Evolutionary conservation across 2,329 filamentous ascomycete species (phyloP).

Genomic region (Penicillium sp.): DNA sequence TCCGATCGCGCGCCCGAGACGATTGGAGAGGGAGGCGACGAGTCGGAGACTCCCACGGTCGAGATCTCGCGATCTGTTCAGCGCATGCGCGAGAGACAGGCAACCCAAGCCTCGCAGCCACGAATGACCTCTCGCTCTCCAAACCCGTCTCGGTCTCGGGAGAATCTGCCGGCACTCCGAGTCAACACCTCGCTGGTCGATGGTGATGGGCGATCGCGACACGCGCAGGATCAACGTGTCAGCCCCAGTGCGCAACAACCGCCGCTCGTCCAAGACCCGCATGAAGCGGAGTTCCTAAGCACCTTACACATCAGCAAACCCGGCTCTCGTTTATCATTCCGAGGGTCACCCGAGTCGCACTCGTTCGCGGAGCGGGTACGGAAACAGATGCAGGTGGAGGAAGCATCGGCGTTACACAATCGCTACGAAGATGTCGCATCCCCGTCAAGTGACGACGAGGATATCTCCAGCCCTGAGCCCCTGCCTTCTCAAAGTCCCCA

Average conservation of each 20-base stretch:
- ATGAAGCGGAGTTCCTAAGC: conserved; percentile 37
- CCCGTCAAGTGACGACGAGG: conserved; percentile 22
- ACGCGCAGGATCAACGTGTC: conserved; percentile 11
- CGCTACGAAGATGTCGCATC: conserved; percentile 33
- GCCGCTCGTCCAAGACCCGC: conserved; percentile 30
- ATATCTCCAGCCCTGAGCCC: conserved; percentile 15
- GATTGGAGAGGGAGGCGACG: conserved; percentile 89
- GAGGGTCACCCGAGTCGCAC: conserved; percentile 37
- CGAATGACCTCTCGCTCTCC: conserved; percentile 8
- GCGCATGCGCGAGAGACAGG: conserved; percentile 23
- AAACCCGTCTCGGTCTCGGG: conserved; percentile 16
- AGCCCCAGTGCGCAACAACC: conserved; percentile 23
- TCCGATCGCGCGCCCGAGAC: conserved; percentile 66
- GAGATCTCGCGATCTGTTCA: conserved; percentile 59
- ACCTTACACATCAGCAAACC: conserved; percentile 26
- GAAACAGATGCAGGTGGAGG: conserved; percentile 50
- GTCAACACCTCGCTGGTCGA: conserved; percentile 33
- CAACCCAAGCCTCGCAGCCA: conserved; percentile 14
- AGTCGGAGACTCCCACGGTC: conserved; percentile 65
- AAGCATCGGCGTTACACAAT: conserved; percentile 48
- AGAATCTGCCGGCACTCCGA: conserved; percentile 26
- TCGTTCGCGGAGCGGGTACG: conserved; percentile 47
- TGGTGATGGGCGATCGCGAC: conserved; percentile 14
- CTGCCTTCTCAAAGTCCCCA: conserved; percentile 11
- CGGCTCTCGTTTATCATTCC: conserved; percentile 38